Conservation (phyloP, 257 asterid genomes). For the Solanum piurae region DNA sequence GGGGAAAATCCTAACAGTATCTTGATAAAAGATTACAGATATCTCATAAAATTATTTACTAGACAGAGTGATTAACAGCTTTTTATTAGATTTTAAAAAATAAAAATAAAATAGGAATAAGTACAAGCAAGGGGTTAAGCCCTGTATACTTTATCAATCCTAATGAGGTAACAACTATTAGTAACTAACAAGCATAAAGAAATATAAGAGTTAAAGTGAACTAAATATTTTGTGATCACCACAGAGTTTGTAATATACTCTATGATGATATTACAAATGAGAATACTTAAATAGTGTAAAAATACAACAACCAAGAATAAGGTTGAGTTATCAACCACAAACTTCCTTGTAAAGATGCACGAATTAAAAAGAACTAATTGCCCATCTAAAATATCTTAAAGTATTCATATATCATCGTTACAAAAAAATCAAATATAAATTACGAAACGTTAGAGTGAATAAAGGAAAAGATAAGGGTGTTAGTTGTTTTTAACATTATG, state of each 20-base stretch:
- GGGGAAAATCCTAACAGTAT: no score
- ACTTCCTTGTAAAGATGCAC: background rate
- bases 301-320: background rate
- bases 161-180: background rate
- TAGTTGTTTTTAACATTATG: background rate
- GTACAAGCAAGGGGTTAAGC: no score
- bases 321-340: background rate
- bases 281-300: background rate
- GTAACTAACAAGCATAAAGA: no score
- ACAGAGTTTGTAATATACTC: no score
- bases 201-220: no score
- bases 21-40: no score
- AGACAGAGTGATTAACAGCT: no score
- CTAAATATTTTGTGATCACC: no score
- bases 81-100: no score
- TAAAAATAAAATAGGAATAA: no score
- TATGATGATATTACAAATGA: background rate
- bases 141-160: background rate
- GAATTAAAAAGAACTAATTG: no score
- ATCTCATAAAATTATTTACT: background rate
- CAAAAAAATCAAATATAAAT: background rate
- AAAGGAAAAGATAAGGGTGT: background rate
- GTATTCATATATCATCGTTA: background rate
- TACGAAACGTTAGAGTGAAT: background rate
- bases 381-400: no score